Conservation (phyloP, 208 protist species). For the Trypanosoma brucei region DNA sequence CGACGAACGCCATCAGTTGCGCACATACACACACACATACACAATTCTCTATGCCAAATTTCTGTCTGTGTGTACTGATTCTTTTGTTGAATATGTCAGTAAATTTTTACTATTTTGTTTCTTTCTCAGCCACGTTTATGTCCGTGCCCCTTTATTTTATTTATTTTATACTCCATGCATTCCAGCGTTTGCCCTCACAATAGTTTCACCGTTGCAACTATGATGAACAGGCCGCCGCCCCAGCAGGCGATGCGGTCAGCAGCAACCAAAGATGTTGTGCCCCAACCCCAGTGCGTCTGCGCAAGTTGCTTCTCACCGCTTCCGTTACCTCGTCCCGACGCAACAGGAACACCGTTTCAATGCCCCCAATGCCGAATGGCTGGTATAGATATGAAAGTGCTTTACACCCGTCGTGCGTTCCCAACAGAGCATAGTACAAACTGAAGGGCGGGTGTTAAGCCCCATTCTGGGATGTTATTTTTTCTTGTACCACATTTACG, state of each 20-base stretch:
- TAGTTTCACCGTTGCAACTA: background rate
- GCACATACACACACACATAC: too few relatives aligned
- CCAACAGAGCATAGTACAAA: constrained; percentile 77
- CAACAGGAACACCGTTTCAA: constrained; percentile 57
- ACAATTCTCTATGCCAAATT: too few relatives aligned
- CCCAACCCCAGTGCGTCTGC: constrained; percentile 59
- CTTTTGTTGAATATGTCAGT: too few relatives aligned
- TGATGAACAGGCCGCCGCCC: constrained; percentile 13
- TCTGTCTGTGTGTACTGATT: too few relatives aligned
- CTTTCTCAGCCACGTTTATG: too few relatives aligned
- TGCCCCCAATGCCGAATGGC: constrained; percentile 76
- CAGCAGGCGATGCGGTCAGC: constrained; percentile 3
- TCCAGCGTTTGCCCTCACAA: too few relatives aligned
- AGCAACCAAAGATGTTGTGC: background rate
- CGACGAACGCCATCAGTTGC: too few relatives aligned
- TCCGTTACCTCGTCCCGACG: constrained; percentile 48
- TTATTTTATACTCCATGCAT: too few relatives aligned
- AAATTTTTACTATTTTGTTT: too few relatives aligned
- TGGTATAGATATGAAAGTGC: constrained; percentile 71
- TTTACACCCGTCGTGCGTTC: constrained; percentile 68
- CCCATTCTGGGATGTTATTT: too few relatives aligned
- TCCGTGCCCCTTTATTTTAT: too few relatives aligned
- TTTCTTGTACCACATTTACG: too few relatives aligned
- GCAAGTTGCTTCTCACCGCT: constrained; percentile 63
- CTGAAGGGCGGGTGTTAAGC: constrained; percentile 11